Base-by-base conservation (phyloP, 2,329 filamentous ascomycete species). In the Epicoccum nigrum region DNA sequence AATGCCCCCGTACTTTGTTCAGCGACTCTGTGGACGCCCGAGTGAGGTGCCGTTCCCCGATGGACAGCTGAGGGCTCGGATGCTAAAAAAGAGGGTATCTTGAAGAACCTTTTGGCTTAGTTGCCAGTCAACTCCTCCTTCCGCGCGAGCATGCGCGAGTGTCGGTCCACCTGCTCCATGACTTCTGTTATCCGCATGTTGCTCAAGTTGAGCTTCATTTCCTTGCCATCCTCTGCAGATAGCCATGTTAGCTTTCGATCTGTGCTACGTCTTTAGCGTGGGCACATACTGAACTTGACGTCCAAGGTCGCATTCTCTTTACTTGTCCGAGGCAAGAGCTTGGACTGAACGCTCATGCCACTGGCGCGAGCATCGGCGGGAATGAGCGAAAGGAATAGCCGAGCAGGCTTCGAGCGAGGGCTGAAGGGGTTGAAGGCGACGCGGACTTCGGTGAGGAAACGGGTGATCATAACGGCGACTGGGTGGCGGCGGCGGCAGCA, bases 391-490 rank as follows among this genome's bases (percentile, higher is more conserved):
- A 97, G 89, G 76, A 97, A 94, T 43, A 96, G 82, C 34, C 94
- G 87, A 31, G 91, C 92, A 19, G 92, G 88, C 70, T 91, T 92
- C 56, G 90, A 86, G 71, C 83, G 81, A 19, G 83, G 77, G 21
- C 86, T 88, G 83, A 97, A 97, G 31, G 94, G 93, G 77, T 96
- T 96, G 85, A 97, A 97, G 72, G 85, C 86, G 60, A 91, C 88
- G 67, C 83, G 86, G 66, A 97, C 86, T 72, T 91, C 85, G 73
- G 92, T 93, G 74, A 95, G 84, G 79, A 90, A 94, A 71, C 87
- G 86, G 53, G 89, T 93, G 55, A 94, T 90, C 90, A 94, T 94
- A 65, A 68, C 72, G 71, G 37, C 27, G 54, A 38, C 31, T 21
- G 21, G 46, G 45, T 7, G 37, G 27, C 20, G 34, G 20, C 35